phyloP scores from a whole-genome alignment of 306 rosid species.

The Medicago lupulina region DNA sequence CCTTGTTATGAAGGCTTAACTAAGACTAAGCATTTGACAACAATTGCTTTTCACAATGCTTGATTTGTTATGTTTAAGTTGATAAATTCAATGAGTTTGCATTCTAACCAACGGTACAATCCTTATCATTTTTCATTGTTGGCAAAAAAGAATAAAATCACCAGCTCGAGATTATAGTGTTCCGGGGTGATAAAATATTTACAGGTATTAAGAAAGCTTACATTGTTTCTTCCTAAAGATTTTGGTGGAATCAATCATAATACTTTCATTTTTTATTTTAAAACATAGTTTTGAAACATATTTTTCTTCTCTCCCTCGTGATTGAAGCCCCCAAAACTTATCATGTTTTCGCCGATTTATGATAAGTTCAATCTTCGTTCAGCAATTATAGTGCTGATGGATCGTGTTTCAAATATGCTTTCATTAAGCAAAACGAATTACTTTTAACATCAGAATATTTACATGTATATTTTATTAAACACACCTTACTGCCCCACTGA shows the following conservation, averaged over 20 bases:
- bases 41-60: background rate
- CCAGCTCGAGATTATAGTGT: constrained; percentile 77
- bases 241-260: background rate
- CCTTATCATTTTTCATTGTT: background rate
- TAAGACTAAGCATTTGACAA: too few species aligned
- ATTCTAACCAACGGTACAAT: background rate
- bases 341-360: constrained; percentile 78
- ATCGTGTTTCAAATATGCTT: constrained; percentile 20
- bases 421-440: background rate
- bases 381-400: background rate
- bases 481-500: background rate
- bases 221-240: constrained; percentile 21
- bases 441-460: background rate
- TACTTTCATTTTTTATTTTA: background rate
- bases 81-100: constrained; percentile 8
- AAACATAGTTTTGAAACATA: too few species aligned
- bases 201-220: constrained; percentile 62
- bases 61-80: background rate
- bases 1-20: too few species aligned
- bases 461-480: background rate
- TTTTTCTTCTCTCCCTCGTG: background rate
- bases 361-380: constrained; percentile 40
- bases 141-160: constrained; percentile 60
- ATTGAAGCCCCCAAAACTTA: constrained; percentile 75
- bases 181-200: constrained; percentile 90